Evolutionary conservation across 352 stramenopile genomes (phyloP), one percentile per base, ranked within the genome.

Genomic region (Phytophthora syringae): DNA sequence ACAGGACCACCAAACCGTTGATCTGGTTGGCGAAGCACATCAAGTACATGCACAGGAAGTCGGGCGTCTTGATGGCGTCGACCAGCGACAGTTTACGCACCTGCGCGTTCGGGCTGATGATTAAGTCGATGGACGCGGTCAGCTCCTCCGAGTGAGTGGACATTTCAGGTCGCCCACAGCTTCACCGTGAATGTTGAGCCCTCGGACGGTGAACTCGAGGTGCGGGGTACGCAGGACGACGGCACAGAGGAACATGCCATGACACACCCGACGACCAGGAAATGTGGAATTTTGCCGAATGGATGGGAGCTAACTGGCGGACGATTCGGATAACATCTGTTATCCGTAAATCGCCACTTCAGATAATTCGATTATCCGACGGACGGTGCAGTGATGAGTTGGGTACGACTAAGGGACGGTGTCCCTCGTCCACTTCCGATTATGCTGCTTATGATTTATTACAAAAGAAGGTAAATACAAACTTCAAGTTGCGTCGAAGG

Each of bases 21-120:
- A 88, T 68, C 54, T 88, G 80, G 52, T 86, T 88, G 21, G 69
- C 76, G 36, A 86, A 86, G 66, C 88, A 85, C 80, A 89, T 87
- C 36, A 89, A 55, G 63, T 89, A 90, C 70, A 90, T 80, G 65
- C 82, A 88, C 32, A 85, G 44, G 52, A 86, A 90, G 59, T 90
- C 82, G 25, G 67, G 60, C 28, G 78, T 70, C 60, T 76, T 76
- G 61, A 90, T 80, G 28, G 79, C 82, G 21, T 72, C 49, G 39
- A 88, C 82, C 21, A 90, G 69, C 32, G 70, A 74, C 20, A 90
- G 24, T 22, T 86, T 81, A n/a, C 71, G 68, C 24, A 90, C 76
- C 24, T 83, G 75, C 9, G 60, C 67, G 59, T 82, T 80, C 1
- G 70, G 72, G 4, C 43, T 69, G 45, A 72, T 77, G 34, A 69